Percentiles rank a stretch among this genome's conserved stretches.
Conservation (phyloP, 768 basidiomycete genomes). For the Dendrothele bispora region DNA sequence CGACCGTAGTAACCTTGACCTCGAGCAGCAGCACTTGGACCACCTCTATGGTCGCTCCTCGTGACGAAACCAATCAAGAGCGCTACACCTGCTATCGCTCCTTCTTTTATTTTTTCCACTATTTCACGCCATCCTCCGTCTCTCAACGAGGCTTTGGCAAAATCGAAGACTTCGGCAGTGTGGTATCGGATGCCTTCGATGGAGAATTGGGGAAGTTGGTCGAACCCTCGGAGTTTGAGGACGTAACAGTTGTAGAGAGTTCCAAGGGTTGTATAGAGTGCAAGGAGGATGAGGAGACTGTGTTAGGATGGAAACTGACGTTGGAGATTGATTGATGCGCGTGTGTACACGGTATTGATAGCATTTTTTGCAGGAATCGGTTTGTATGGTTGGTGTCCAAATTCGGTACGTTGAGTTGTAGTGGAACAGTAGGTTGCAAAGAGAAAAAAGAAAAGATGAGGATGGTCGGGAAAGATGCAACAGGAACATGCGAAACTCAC, state of each 20-base stretch:
- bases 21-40: background rate
- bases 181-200: slow-evolving; percentile 52
- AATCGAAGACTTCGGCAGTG: slow-evolving; percentile 38
- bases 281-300: slow-evolving; percentile 57
- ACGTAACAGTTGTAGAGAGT: slow-evolving; percentile 79
- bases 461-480: no score
- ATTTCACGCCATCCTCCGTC: no score
- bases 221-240: slow-evolving; percentile 67
- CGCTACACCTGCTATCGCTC: no score
- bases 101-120: no score
- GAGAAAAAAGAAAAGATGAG: background rate
- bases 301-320: no score
- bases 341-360: no score
- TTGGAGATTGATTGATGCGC: no score
- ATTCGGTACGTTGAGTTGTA: background rate
- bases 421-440: background rate
- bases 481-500: no score
- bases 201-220: slow-evolving; percentile 71
- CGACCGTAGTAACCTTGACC: slow-evolving; percentile 17
- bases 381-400: no score
- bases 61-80: slow-evolving; percentile 39
- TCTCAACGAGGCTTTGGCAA: no score
- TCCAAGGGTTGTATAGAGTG: slow-evolving; percentile 67
- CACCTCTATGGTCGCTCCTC: slow-evolving; percentile 14
- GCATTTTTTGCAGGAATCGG: no score